These are phyloP conservation scores for Apophysomyces sp. DNA, from an alignment of 371 early-diverging fungal genomes.

Conservation along the genomic window DNA sequence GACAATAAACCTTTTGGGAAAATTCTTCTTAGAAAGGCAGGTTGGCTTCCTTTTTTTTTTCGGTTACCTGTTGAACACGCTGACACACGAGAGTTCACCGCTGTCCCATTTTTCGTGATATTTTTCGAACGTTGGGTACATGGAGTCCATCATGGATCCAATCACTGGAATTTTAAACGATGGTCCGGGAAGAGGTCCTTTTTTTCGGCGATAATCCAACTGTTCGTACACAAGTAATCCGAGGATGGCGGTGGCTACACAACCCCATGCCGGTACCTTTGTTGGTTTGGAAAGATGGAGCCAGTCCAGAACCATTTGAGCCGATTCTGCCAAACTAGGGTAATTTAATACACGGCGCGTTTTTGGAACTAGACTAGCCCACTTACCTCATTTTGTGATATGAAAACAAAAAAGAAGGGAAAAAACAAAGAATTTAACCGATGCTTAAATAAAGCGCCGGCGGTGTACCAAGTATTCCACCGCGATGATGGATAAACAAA, in stretches of 20 bases:
- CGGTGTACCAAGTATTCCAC: not conserved
- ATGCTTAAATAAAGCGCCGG: not conserved
- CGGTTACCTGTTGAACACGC: constrained; percentile 24
- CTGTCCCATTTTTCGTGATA: constrained; percentile 30
- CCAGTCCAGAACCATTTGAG: not conserved
- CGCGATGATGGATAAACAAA: not conserved
- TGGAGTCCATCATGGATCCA: constrained; percentile 29
- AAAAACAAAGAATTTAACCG: not conserved
- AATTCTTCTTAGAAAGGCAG: not conserved
- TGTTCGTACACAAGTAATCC: constrained; percentile 26
- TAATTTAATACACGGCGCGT: too few species aligned
- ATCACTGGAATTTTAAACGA: constrained; percentile 24
- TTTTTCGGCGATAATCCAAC: constrained; percentile 20
- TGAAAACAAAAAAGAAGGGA: not conserved
- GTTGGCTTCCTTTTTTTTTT: not conserved
- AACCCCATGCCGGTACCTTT: not conserved
- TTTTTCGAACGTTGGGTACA: constrained; percentile 29
- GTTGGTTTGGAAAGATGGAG: not conserved
- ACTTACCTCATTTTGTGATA: not conserved
- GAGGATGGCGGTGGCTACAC: constrained; percentile 8
- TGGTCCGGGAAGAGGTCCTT: constrained; percentile 26
- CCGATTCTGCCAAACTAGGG: not conserved
- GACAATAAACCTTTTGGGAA: constrained; percentile 22
- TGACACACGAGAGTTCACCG: constrained; percentile 27
- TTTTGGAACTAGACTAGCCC: too few species aligned